Base-by-base conservation (phyloP, 345 rosid species). In the Balakata baccata region DNA sequence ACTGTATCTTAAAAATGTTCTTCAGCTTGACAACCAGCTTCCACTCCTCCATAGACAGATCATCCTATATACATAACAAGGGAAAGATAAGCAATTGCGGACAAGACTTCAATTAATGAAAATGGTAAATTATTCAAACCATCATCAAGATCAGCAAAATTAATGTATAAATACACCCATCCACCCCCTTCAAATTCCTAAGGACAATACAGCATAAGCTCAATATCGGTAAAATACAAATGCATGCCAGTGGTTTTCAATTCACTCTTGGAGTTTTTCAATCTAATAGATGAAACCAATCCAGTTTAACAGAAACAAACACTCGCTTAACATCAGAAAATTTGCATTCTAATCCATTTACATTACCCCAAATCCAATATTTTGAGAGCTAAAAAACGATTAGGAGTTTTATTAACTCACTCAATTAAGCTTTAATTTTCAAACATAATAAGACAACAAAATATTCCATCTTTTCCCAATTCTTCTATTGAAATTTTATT, bases 1-100 rank as follows among this genome's bases (percentile, higher is more conserved):
- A 92, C 57, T 82, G 94, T 76, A 92, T 94, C 81, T 84, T 87
- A 82, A 94, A 88, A 74, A 90, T 79, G 72, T 52, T 85, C 89
- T 95, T 91, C 86, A 95, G 82, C 73, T 84, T 89, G 64, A 78
- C 87, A 74, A 90, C 90, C 85, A 92, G 82, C 87, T 6, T 90
- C 99, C 97, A 92, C 8, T 92, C 99, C 0, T 92, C 98, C 0
- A 66, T 43, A 1, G 84, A 58, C 49, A 95, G 80, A 25, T 92
- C 99, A 59, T 92, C 98, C 99, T 92, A 84, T 3, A n/a, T 2
- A 29, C 34, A 29, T 29, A 2, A 29, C 34, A 29, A 29, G 34
- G 34, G 25, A 0, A 25, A 17, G 0, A 38, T 13, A 12, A 41
- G 37, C 13, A 57, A 41, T 49, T 11, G 2, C 5, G 5, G n/a